phyloP scores from a whole-genome alignment of 2,329 filamentous ascomycete species.

The Rutstroemia sp. region DNA sequence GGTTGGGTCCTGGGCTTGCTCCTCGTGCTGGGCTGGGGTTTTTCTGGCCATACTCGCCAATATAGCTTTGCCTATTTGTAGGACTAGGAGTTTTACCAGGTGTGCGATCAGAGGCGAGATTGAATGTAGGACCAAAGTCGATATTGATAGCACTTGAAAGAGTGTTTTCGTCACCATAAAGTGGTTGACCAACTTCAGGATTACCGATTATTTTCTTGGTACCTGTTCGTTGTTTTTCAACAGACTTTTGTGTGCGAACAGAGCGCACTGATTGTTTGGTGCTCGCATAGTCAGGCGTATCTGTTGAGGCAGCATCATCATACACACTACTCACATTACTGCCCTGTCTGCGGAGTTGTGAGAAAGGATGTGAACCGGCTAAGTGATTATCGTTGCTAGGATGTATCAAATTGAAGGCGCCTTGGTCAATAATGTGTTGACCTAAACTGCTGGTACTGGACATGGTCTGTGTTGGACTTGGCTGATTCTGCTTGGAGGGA shows the following conservation, averaged over 20 bases:
- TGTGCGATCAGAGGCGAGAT: conserved; percentile 30
- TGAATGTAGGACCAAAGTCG: conserved; percentile 80
- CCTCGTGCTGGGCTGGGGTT: conserved; percentile 37
- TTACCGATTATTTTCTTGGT: conserved; percentile 69
- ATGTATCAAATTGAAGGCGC: conserved; percentile 37
- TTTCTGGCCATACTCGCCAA: conserved; percentile 8
- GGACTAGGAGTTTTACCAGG: conserved; percentile 21
- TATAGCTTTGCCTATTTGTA: conserved; percentile 53
- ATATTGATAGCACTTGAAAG: conserved; percentile 47
- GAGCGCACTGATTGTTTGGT: conserved; percentile 30
- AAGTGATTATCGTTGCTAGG: conserved; percentile 12
- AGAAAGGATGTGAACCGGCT: background rate
- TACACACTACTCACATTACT: conserved; percentile 38
- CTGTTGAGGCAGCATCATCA: conserved; percentile 56
- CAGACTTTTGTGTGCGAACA: conserved; percentile 36
- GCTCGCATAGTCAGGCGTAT: conserved; percentile 73
- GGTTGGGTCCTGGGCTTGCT: conserved; percentile 2
- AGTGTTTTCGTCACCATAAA: conserved; percentile 34
- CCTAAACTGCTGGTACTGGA: conserved; percentile 35
- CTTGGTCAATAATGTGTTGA: conserved; percentile 38
- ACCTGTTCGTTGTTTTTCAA: conserved; percentile 67
- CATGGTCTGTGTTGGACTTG: conserved; percentile 32
- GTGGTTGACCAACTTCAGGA: conserved; percentile 11
- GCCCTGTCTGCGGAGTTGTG: conserved; percentile 28
- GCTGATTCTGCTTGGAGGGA: conserved; percentile 33